Evolutionary conservation across 164 flowering plant genomes (phyloP), one percentile per base, ranked within the genome.

Genomic region (Pachysandra terminalis): DNA sequence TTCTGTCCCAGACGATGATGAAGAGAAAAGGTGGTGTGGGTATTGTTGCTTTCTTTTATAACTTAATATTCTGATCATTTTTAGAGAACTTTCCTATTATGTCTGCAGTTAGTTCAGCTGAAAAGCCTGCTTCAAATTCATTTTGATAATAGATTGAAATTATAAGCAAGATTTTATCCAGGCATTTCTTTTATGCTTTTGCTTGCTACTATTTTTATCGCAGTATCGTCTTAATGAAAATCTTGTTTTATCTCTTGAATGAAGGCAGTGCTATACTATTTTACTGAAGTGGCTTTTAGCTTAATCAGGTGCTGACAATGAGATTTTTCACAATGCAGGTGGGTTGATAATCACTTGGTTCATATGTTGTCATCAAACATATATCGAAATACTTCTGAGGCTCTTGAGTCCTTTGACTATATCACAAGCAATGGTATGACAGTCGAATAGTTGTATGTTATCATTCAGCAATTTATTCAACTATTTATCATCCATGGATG

Each of bases 361-460:
- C 93, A 88, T 71, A 65, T 88, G 19, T 65, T 88, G 51, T 86
- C 93, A 17, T 90, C 93, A 59, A 88, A 88, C 67, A 88, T 88
- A 12, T 88, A 88, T 40, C 80, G 93, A 21, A 78, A n/a, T n/a
- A n/a, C n/a, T n/a, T n/a, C n/a, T n/a, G n/a, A n/a, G n/a, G n/a
- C n/a, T n/a, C n/a, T n/a, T 9, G 89, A 88, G 51, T 84, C 93
- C 49, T 88, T 86, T 76, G 89, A 88, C 58, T 88, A 88, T 66
- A 86, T 88, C 23, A 82, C 93, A 5, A 83, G 68, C 70, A 76
- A 76, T 68, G 93, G 93, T 88, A 77, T 73, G 81, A 19, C 24
- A 61, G 2, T 0, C 5, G 45, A 40, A 10, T 10, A 40, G 45
- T 40, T 40, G 45, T 5, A 40, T 40, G n/a, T 40, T 40, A 40